Percentiles rank a stretch among this genome's conserved stretches.
These are phyloP conservation scores for Phylloporus scabripes DNA, from an alignment of 768 basidiomycete genomes.

Conservation along the genomic window DNA sequence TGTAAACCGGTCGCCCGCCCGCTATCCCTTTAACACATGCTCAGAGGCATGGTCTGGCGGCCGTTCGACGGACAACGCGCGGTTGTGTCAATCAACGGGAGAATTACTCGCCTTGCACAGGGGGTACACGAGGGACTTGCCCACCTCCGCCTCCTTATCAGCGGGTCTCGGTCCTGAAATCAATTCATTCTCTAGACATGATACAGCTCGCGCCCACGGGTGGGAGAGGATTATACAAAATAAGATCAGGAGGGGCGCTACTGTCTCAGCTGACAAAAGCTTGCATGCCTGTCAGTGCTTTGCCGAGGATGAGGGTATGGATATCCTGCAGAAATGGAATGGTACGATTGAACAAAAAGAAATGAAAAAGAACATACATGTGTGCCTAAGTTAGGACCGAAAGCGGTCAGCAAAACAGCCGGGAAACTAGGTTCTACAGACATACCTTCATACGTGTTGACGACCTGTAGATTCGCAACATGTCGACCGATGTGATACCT, in stretches of 20 bases:
- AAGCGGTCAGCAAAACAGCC: constrained; percentile 1
- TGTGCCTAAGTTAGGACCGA: constrained; percentile 40
- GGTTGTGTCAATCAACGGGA: neutral
- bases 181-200: neutral
- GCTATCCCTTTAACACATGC: neutral
- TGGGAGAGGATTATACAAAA: neutral
- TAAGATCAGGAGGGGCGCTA: neutral
- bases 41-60: no score
- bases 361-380: constrained; percentile 38
- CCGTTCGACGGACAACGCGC: neutral
- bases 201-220: neutral
- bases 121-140: neutral
- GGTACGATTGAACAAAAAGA: neutral
- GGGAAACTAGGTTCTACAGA: neutral
- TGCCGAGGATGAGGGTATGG: constrained; percentile 89
- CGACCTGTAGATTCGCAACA: constrained; percentile 92
- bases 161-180: neutral
- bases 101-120: neutral
- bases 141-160: neutral
- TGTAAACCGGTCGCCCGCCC: neutral
- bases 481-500: constrained; percentile 95
- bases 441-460: constrained; percentile 90
- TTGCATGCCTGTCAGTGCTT: constrained; percentile 82
- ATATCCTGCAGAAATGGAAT: constrained; percentile 54
- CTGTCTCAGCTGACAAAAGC: constrained; percentile 64